Percentiles rank a stretch among this genome's conserved stretches.
Evolutionary conservation across 495 filamentous ascomycete species (phyloP).

Genomic region (Penicillium goetzii): DNA sequence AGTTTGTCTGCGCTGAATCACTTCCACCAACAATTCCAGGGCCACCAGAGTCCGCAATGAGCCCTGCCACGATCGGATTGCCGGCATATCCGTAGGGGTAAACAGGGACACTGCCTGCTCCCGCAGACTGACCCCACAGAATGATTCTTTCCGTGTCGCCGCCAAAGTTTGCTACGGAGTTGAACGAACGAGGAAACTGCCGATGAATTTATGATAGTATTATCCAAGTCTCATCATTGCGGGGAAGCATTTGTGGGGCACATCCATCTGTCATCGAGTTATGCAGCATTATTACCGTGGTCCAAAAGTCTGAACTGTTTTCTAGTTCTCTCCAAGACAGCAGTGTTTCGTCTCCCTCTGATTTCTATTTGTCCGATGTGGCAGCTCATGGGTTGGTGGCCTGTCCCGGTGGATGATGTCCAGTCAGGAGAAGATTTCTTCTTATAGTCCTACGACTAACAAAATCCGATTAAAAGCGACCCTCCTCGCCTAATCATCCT

Average conservation of each 20-base stretch:
- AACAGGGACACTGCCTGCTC: constrained; percentile 12
- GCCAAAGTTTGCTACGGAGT: constrained; percentile 14
- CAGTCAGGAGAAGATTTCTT: neutral
- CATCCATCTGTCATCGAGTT: neutral
- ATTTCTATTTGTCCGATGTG: neutral
- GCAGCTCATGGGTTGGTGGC: neutral
- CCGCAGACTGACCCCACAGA: constrained; percentile 22
- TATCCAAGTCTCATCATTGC: neutral
- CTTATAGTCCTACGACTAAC: neutral
- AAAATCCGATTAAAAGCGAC: too few relatives aligned
- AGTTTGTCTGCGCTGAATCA: constrained; percentile 21
- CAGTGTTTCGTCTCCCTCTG: neutral
- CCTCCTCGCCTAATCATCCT: too few relatives aligned
- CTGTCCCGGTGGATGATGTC: neutral
- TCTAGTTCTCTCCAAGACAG: neutral
- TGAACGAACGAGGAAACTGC: neutral
- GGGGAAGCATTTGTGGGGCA: neutral
- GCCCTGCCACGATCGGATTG: constrained; percentile 17
- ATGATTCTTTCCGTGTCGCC: constrained; percentile 17
- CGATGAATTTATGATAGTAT: neutral
- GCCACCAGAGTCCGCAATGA: constrained; percentile 24
- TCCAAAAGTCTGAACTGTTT: neutral
- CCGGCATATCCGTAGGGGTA: constrained; percentile 17
- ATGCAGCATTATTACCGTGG: too few relatives aligned
- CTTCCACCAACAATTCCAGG: constrained; percentile 5